Evolutionary conservation across 2,329 filamentous ascomycete genomes (phyloP), one percentile per base, ranked within the genome.

Genomic region (Cytospora mali): DNA sequence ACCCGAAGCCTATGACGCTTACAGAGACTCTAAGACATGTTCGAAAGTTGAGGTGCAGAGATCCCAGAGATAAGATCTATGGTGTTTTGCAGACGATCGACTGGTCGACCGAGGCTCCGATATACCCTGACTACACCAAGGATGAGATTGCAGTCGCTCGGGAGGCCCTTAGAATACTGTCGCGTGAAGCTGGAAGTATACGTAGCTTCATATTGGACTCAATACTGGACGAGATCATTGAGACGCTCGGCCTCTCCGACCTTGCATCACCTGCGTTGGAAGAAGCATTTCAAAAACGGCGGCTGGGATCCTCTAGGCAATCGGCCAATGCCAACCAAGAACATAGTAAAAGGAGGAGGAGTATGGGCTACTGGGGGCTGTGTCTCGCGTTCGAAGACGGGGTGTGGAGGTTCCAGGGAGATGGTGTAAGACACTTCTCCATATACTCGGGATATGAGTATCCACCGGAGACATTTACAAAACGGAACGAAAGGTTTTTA

Each of bases 41-140:
- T 1, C 1, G 3, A 2, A 3, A 4, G 4, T 6, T 55, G 29
- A 14, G 31, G 3, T 46, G 62, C 31, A 33, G 48, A 13, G 62
- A 64, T n/a, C 29, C 14, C 4, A 54, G 62, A 21, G 54, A 64
- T 23, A 55, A 27, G 11, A 28, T 64, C 1, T 64, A 54, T 14
- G 58, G 54, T 1, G 16, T 48, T 23, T 11, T 62, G 11, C 28
- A 58, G 0, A 50, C 31, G 23, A 21, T 58, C 25, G 18, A 55
- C 5, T 62, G 58, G 58, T 4, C 14, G 1, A 25, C 21, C 7
- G 2, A 14, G 25, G 3, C 39, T 5, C 58, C 58, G 10, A 56
- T 58, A 7, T 27, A 18, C 2, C 58, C 58, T 18, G 50, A 64
- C 6, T 64, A 62, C n/a, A 9, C 4, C 3, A 54, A 25, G 27